phyloP scores from a whole-genome alignment of 352 stramenopile genomes.

The Blastocystis sp. region DNA sequence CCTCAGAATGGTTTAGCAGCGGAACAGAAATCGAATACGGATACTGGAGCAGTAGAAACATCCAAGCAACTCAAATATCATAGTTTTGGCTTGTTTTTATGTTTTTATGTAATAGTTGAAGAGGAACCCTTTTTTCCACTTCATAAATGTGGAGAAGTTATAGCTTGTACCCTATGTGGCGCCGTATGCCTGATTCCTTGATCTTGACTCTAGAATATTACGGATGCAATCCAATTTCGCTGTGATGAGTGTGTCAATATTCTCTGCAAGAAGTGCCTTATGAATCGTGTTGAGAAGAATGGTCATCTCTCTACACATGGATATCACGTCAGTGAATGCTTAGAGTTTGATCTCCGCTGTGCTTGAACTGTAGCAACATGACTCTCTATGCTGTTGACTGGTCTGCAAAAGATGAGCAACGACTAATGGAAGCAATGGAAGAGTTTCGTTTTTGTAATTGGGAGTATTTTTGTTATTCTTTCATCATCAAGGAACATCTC shows the following conservation, averaged over 20 bases:
- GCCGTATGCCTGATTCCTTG: neutral
- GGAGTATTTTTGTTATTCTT: constrained; percentile 65
- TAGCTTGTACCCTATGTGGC: neutral
- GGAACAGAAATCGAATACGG: neutral
- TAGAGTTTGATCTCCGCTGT: neutral
- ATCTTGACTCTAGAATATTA: constrained; percentile 65
- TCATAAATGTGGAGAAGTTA: neutral
- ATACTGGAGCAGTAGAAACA: neutral
- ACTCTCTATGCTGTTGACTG: constrained; percentile 68
- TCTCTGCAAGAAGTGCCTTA: constrained; percentile 90
- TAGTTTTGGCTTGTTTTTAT: neutral
- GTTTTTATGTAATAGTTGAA: neutral
- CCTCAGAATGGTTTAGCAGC: neutral
- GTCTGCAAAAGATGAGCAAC: constrained; percentile 87
- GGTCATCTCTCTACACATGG: constrained; percentile 67
- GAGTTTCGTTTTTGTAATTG: constrained; percentile 93
- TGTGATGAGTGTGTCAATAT: constrained; percentile 71
- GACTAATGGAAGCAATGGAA: constrained; percentile 87
- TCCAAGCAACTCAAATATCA: neutral
- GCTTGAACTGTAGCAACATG: neutral
- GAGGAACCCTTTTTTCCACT: constrained; percentile 47
- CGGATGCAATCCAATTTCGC: constrained; percentile 68
- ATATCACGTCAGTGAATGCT: constrained; percentile 70
- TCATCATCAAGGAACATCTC: constrained; percentile 70
- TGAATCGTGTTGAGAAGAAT: constrained; percentile 69